Percentiles rank a stretch among this genome's conserved stretches.
Conservation (phyloP, 306 rosid genomes). For the Dicorynia guianensis region DNA sequence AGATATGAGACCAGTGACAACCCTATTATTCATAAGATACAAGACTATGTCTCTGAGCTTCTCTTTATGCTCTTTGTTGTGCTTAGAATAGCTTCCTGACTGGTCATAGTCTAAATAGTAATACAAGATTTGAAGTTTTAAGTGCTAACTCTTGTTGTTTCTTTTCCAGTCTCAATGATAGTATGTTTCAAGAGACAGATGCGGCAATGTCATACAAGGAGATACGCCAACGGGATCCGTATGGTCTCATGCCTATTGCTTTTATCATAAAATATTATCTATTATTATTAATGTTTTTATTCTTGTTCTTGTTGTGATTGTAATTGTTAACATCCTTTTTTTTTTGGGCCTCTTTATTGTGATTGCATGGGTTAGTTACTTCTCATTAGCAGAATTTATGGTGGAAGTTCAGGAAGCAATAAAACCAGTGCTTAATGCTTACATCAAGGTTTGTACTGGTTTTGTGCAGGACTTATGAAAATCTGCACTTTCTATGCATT, state of each 20-base stretch:
- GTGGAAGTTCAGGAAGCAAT: slow-evolving; percentile 85
- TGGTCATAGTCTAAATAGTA: slow-evolving; percentile 26
- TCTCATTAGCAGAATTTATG: slow-evolving; percentile 86
- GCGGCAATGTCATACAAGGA: slow-evolving; percentile 88
- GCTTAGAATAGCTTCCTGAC: slow-evolving; percentile 19
- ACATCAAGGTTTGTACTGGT: slow-evolving; percentile 65
- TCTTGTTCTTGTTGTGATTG: neutral
- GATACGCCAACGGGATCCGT: slow-evolving; percentile 91
- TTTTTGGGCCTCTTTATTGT: slow-evolving; percentile 26
- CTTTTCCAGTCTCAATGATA: slow-evolving; percentile 80
- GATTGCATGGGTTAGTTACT: slow-evolving; percentile 55
- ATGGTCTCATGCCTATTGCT: slow-evolving; percentile 44
- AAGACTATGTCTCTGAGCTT: slow-evolving; percentile 64
- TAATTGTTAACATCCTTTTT: slow-evolving; percentile 25
- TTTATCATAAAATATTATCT: slow-evolving; percentile 27
- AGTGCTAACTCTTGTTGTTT: slow-evolving; percentile 30
- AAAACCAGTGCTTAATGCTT: slow-evolving; percentile 91
- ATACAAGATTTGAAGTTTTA: slow-evolving; percentile 18
- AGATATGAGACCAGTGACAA: slow-evolving; percentile 79
- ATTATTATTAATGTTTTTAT: slow-evolving; percentile 1
- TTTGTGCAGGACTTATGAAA: slow-evolving; percentile 30
- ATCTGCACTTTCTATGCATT: neutral
- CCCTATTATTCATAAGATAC: slow-evolving; percentile 83
- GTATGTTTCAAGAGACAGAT: slow-evolving; percentile 88
- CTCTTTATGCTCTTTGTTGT: slow-evolving; percentile 26